Conservation (phyloP, 2,329 filamentous ascomycete species). For the Curvularia sp. region DNA sequence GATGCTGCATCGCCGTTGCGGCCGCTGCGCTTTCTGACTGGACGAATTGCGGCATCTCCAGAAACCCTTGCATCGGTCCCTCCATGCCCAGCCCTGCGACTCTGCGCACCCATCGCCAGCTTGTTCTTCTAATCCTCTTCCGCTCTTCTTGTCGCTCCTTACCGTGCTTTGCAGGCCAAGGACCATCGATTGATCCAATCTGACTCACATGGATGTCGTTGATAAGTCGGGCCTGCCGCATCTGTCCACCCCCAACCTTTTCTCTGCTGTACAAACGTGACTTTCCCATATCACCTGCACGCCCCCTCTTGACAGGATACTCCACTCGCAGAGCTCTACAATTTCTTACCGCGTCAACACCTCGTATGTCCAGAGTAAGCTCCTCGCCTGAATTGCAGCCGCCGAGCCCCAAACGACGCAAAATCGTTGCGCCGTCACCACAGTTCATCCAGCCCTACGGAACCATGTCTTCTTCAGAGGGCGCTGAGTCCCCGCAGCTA, state of each 20-base stretch:
- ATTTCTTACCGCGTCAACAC: conserved; percentile 12
- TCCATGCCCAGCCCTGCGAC: conserved; percentile 16
- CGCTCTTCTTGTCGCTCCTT: conserved; percentile 12
- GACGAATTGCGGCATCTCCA: conserved; percentile 41
- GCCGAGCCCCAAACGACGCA: conserved; percentile 44
- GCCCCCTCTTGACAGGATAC: background rate
- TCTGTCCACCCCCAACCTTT: conserved; percentile 39
- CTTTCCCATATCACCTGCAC: conserved; percentile 17
- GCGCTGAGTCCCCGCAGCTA: conserved; percentile 48
- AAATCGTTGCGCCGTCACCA: conserved; percentile 26
- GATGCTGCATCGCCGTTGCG: conserved; percentile 31
- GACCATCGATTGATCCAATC: background rate
- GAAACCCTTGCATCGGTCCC: conserved; percentile 23
- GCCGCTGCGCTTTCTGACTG: conserved; percentile 46
- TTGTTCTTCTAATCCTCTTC: background rate
- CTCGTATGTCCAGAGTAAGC: conserved; percentile 43
- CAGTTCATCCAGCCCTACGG: conserved; percentile 35
- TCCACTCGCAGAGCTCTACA: background rate
- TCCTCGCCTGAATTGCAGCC: conserved; percentile 33
- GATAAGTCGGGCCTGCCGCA: conserved; percentile 40
- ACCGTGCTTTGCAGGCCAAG: background rate
- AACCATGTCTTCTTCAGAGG: conserved; percentile 38
- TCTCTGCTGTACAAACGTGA: conserved; percentile 33
- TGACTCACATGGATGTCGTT: conserved; percentile 41
- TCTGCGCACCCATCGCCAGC: conserved; percentile 8